Conservation (phyloP, 176 grass and related monocot species). For the maize (Zea mays) region Zm-B73-REFERENCE-NAM-5.0 NC_050097.1:223424001-223424500, state of each 20-base stretch:
- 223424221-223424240: neutral
- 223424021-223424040: neutral
- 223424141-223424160: neutral
- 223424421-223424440: constrained; percentile 42
- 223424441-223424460: constrained; percentile 64
- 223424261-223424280: neutral
- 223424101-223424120: neutral
- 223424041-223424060: neutral
- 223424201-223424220: neutral
- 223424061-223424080: constrained; percentile 1
- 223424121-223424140: constrained; percentile 1
- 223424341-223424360: neutral
- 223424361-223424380: neutral
- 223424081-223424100: neutral
- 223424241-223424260: neutral
- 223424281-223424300: neutral
- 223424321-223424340: neutral
- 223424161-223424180: constrained; percentile 2
- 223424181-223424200: neutral
- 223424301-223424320: neutral
- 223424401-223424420: constrained; percentile 15
- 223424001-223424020: neutral
- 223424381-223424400: neutral
- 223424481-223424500: constrained; percentile 68
- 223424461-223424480: constrained; percentile 41